Evolutionary conservation across 2,329 filamentous ascomycete species (phyloP).

Genomic region (Phaeosphaeriaceae sp.): DNA sequence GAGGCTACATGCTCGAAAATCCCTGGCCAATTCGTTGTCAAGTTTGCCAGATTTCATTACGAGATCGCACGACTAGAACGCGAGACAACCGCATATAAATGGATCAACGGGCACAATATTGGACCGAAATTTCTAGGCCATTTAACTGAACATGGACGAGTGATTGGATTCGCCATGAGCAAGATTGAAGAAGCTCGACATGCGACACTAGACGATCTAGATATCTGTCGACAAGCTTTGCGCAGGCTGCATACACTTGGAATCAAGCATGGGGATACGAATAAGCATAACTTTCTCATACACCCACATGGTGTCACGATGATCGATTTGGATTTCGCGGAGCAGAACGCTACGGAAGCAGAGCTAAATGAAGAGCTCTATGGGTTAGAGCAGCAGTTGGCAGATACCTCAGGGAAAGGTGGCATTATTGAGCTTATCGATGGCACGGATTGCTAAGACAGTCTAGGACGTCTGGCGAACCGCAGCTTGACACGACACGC

Average conservation of each 20-base stretch:
- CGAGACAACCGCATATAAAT: constrained; percentile 48
- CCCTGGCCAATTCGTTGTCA: constrained; percentile 35
- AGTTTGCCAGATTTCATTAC: constrained; percentile 50
- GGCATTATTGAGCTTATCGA: background rate
- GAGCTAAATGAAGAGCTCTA: background rate
- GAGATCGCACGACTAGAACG: constrained; percentile 47
- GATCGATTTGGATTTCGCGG: constrained; percentile 5
- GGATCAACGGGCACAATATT: constrained; percentile 44
- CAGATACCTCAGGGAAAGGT: background rate
- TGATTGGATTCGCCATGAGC: constrained; percentile 51
- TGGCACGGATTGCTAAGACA: background rate
- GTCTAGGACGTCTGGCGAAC: background rate
- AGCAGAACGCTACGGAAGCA: background rate
- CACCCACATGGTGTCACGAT: constrained; percentile 1
- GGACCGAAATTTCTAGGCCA: constrained; percentile 50
- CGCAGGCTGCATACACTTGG: constrained; percentile 4
- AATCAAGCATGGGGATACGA: constrained; percentile 9
- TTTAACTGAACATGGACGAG: constrained; percentile 46
- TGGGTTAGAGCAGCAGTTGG: background rate
- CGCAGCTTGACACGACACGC: too few species aligned
- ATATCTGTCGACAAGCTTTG: constrained; percentile 3
- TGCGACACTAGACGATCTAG: constrained; percentile 6
- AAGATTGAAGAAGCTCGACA: constrained; percentile 19
- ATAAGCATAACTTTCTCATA: constrained; percentile 9
- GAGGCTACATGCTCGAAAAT: constrained; percentile 12